Conservation (phyloP, 2,329 filamentous ascomycete species). For the Peltaster fructicola region DNA sequence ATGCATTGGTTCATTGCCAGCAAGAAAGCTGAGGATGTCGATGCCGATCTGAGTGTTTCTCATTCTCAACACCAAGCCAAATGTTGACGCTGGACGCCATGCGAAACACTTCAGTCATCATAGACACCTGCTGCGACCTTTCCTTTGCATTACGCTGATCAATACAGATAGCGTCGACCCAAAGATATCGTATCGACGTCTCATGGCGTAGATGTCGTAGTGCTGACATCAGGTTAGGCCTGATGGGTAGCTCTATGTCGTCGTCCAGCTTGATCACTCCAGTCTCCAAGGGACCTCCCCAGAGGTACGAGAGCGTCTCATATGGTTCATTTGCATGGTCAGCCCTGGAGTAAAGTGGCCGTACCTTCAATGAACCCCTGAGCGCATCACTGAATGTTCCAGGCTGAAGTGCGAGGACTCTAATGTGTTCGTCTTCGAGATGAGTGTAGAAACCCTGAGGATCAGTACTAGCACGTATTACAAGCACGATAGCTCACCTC, state of each 20-base stretch:
- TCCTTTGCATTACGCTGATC: slow-evolving; percentile 6
- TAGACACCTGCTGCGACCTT: slow-evolving; percentile 6
- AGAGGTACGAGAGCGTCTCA: not conserved
- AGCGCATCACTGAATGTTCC: too few relatives aligned
- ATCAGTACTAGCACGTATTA: too few relatives aligned
- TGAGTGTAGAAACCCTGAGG: too few relatives aligned
- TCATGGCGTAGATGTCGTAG: not conserved
- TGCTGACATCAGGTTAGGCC: not conserved
- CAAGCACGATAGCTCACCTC: too few relatives aligned
- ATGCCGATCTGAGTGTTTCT: not conserved
- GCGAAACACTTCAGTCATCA: slow-evolving; percentile 7
- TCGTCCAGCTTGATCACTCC: not conserved
- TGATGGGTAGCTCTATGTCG: not conserved
- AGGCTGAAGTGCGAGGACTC: too few relatives aligned
- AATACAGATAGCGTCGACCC: slow-evolving; percentile 9
- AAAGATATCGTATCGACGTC: slow-evolving; percentile 1
- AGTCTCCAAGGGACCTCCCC: not conserved
- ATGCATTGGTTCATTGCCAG: too few relatives aligned
- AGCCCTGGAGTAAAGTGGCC: too few relatives aligned
- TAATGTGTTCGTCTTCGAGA: too few relatives aligned
- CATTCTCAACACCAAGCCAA: slow-evolving; percentile 6
- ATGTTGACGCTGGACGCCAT: slow-evolving; percentile 3
- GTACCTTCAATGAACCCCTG: too few relatives aligned
- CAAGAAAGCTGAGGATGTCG: too few relatives aligned
- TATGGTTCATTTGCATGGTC: too few relatives aligned